phyloP scores from a whole-genome alignment of 2,329 filamentous ascomycete species.

The Sordariomycetes sp. region DNA sequence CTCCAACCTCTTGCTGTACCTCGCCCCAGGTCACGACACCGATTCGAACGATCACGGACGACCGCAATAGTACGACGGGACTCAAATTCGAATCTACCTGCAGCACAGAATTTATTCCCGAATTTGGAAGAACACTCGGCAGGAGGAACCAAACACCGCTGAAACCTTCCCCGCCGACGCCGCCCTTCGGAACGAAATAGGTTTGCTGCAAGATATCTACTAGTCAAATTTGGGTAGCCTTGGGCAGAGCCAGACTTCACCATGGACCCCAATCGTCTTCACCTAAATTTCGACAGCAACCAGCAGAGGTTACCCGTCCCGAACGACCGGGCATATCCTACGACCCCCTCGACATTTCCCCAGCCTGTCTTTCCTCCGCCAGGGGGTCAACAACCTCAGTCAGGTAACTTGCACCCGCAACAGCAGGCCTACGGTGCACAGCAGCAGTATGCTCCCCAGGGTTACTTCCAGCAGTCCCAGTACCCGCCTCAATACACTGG shows the following conservation, averaged over 20 bases:
- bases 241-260: slow-evolving; percentile 13
- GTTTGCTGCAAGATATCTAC: too few species aligned
- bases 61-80: too few species aligned
- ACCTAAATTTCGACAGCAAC: slow-evolving; percentile 60
- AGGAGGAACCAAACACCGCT: too few species aligned
- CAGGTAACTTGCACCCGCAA: slow-evolving; percentile 13
- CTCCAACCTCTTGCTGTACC: background rate
- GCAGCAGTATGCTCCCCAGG: slow-evolving; percentile 22
- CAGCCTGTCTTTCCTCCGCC: slow-evolving; percentile 64
- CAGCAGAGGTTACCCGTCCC: slow-evolving; percentile 46
- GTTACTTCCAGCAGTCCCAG: slow-evolving; percentile 56
- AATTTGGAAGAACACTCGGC: too few species aligned
- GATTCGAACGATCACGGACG: too few species aligned
- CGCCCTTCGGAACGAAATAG: slow-evolving; percentile 1
- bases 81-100: too few species aligned
- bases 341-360: slow-evolving; percentile 91
- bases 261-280: slow-evolving; percentile 50
- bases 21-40: background rate
- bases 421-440: slow-evolving; percentile 31
- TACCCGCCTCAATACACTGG: slow-evolving; percentile 36
- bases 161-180: too few species aligned
- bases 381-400: slow-evolving; percentile 7
- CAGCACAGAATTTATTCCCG: too few species aligned
- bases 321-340: slow-evolving; percentile 65
- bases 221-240: too few species aligned